phyloP scores from a whole-genome alignment of 805 yeast species.

The Lachancea kluyveri region DNA sequence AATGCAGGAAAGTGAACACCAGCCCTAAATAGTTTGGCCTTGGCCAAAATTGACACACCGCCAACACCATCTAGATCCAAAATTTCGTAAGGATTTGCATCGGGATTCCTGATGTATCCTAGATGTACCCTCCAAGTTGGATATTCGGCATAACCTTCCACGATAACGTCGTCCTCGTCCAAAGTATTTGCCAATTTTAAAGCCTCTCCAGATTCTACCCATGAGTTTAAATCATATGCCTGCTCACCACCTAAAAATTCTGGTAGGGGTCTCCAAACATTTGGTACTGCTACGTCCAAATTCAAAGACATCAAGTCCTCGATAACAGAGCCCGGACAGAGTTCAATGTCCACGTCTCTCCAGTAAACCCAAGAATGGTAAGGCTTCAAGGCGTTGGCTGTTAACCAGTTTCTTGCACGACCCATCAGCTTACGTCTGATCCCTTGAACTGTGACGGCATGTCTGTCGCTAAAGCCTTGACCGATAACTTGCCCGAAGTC shows the following conservation, averaged over 20 bases:
- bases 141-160: slow-evolving; percentile 82
- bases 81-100: slow-evolving; percentile 58
- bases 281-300: slow-evolving; percentile 72
- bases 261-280: slow-evolving; percentile 97
- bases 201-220: slow-evolving; percentile 87
- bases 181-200: slow-evolving; percentile 55
- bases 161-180: slow-evolving; percentile 79
- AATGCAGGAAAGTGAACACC: slow-evolving; percentile 85
- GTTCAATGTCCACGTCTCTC: slow-evolving; percentile 83
- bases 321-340: slow-evolving; percentile 72
- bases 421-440: slow-evolving; percentile 81
- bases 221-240: slow-evolving; percentile 92
- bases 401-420: slow-evolving; percentile 78
- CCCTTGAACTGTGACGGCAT: slow-evolving; percentile 81
- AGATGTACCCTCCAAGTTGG: slow-evolving; percentile 83
- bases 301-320: slow-evolving; percentile 65
- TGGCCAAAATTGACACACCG: slow-evolving; percentile 75
- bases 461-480: slow-evolving; percentile 78
- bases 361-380: slow-evolving; percentile 89
- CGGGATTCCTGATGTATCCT: slow-evolving; percentile 59
- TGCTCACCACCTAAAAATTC: slow-evolving; percentile 81
- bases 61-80: slow-evolving; percentile 80
- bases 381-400: slow-evolving; percentile 67
- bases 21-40: slow-evolving; percentile 65
- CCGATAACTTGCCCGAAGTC: slow-evolving; percentile 83